Conservation (phyloP, 176 grass and related monocot genomes). For the Guadua angustifolia region DNA sequence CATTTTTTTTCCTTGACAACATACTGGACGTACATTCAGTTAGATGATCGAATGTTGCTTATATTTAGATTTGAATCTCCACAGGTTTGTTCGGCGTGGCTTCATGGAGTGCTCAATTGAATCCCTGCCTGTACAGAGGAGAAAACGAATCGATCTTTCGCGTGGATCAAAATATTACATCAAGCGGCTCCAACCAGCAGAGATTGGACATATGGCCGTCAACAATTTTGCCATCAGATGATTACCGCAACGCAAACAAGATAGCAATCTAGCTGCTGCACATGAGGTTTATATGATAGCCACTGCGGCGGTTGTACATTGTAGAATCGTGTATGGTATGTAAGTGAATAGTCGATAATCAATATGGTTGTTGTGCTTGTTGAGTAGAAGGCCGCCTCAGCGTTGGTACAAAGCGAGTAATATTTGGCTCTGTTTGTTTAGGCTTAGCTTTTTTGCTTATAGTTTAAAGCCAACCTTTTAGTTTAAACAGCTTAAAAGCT, state of each 20-base stretch:
- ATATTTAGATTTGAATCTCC: not conserved
- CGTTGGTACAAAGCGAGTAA: not conserved
- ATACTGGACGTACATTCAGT: not conserved
- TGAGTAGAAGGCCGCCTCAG: not conserved
- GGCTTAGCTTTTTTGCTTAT: no score
- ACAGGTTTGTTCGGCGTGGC: conserved; percentile 90
- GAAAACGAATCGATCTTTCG: conserved; percentile 71
- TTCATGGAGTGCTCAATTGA: conserved; percentile 84
- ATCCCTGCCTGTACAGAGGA: conserved; percentile 66
- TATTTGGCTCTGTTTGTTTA: no score
- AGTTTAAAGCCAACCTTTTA: no score
- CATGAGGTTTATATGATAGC: conserved; percentile 30
- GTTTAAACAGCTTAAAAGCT: no score
- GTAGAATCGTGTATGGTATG: conserved; percentile 31
- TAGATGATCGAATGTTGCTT: not conserved
- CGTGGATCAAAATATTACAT: conserved; percentile 95
- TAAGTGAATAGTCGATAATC: conserved; percentile 37
- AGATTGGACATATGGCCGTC: conserved; percentile 46
- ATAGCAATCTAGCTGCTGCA: conserved; percentile 2
- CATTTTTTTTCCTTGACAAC: not conserved
- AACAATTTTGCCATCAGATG: conserved; percentile 46
- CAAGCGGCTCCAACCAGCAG: conserved; percentile 59
- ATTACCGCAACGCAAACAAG: not conserved
- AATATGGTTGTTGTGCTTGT: not conserved
- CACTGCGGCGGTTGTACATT: conserved; percentile 27